Conservation (phyloP, 2,329 filamentous ascomycete genomes). For the Fusarium ambrosium region DNA sequence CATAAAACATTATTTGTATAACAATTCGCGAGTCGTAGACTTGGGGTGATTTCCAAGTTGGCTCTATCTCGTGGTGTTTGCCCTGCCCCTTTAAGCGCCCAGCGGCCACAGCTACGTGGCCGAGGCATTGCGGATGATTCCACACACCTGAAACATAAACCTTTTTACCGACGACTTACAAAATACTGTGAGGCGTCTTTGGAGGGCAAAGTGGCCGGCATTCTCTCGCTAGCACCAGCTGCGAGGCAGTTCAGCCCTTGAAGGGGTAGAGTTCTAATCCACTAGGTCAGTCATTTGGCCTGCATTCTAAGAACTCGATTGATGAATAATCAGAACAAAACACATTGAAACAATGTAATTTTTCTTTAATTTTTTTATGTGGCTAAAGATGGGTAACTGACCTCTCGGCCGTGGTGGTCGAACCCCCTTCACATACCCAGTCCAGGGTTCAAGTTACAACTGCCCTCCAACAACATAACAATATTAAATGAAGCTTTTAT, state of each 20-base stretch:
- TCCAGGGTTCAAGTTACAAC: background rate
- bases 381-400: no score
- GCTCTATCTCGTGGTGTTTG: background rate
- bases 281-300: background rate
- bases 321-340: no score
- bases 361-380: no score
- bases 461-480: background rate
- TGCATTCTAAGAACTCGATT: background rate
- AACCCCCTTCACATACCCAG: background rate
- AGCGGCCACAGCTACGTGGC: background rate
- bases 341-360: no score
- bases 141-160: background rate
- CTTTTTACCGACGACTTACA: background rate
- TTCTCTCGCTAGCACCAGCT: background rate
- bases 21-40: no score
- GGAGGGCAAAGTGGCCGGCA: no score
- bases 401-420: background rate
- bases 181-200: background rate
- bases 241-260: background rate
- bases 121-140: background rate
- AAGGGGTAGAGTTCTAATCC: background rate
- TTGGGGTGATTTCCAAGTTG: background rate
- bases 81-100: background rate
- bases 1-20: accelerated
- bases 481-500: background rate